These are phyloP conservation scores for Amphibolis antarctica DNA, from an alignment of 106 monocot species.

Conservation along the genomic window DNA sequence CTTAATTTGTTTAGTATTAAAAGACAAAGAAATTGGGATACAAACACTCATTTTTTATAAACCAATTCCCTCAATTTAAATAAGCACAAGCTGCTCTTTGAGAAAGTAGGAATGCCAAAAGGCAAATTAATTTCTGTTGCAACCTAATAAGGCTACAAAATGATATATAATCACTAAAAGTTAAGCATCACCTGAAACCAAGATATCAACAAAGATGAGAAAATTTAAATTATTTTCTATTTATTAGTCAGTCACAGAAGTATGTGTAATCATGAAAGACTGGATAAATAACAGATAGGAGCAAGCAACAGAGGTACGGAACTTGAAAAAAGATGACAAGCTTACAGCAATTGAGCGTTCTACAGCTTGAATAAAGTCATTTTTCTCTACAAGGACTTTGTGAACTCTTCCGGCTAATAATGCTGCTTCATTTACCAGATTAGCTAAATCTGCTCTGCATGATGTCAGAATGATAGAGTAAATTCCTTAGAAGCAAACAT, in stretches of 20 bases:
- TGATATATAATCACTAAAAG: not conserved
- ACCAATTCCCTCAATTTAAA: too few relatives aligned
- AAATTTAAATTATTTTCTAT: not conserved
- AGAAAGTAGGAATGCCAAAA: too few relatives aligned
- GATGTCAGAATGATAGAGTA: constrained; percentile 12
- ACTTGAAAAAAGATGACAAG: not conserved
- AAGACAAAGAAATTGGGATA: too few relatives aligned
- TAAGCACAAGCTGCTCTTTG: too few relatives aligned
- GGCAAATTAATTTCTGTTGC: too few relatives aligned
- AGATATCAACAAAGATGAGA: not conserved
- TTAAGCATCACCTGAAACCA: not conserved
- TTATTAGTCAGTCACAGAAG: not conserved
- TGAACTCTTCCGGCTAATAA: constrained; percentile 73
- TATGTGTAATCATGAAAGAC: not conserved
- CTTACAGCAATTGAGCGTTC: constrained; percentile 97
- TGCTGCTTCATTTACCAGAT: constrained; percentile 98
- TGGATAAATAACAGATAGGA: not conserved
- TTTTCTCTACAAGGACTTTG: constrained; percentile 91
- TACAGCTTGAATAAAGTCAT: constrained; percentile 90
- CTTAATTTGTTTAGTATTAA: too few relatives aligned
- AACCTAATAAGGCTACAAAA: not conserved
- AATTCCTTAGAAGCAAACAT: not conserved
- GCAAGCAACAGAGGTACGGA: constrained; percentile 2
- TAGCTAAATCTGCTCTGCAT: constrained; percentile 97
- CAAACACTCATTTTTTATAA: too few relatives aligned